A percentile compares a stretch with the other conserved stretches of the same genome.
These are phyloP conservation scores for Helichrysum umbraculigerum DNA, from an alignment of 129 eudicot species.

Conservation along the genomic window DNA sequence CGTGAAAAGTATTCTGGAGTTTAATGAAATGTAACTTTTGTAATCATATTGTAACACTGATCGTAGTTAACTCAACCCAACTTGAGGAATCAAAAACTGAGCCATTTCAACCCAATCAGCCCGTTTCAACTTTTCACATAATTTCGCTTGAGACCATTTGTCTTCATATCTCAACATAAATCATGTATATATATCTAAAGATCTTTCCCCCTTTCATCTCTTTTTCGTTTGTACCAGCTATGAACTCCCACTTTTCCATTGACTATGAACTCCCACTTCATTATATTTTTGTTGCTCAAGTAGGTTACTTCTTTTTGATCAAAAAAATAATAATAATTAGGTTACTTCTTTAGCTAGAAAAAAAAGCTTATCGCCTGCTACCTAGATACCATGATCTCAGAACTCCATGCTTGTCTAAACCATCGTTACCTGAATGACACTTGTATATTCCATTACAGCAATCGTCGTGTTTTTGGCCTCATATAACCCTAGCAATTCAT, in stretches of 20 bases:
- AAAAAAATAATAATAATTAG: no score
- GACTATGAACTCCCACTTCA: conserved; percentile 19
- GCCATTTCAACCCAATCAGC: no score
- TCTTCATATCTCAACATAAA: no score
- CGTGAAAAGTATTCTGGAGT: conserved; percentile 56
- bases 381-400: neutral
- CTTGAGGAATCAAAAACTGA: no score
- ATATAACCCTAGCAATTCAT: neutral
- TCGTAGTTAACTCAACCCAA: no score
- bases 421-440: neutral
- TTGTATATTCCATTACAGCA: neutral
- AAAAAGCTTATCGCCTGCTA: neutral
- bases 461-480: neutral
- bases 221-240: conserved; percentile 44
- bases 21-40: no score
- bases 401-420: conserved; percentile 1
- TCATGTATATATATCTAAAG: neutral
- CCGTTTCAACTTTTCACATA: no score
- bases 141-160: no score
- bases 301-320: conserved; percentile 25
- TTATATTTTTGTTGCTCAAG: no score
- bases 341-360: neutral
- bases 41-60: no score
- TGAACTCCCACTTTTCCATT: conserved; percentile 22
- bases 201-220: conserved; percentile 30